A percentile compares a stretch with the other conserved stretches of the same genome.
phyloP scores from a whole-genome alignment of 2,329 filamentous ascomycete genomes.

The Aureobasidium lini region DNA sequence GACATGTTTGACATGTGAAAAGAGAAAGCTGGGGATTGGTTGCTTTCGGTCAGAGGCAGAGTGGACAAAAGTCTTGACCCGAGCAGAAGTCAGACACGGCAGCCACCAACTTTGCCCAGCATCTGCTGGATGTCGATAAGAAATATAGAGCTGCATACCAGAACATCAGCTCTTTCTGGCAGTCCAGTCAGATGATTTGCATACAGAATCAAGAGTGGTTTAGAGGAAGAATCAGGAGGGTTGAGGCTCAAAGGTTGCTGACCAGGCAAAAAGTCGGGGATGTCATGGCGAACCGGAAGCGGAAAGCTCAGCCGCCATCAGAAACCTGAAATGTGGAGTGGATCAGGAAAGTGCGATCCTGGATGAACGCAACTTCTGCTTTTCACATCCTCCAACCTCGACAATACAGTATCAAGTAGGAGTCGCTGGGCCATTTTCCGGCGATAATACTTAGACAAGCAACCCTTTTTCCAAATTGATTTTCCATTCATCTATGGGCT shows the following conservation, averaged over 20 bases:
- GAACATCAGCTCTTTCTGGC: background rate
- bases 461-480: background rate
- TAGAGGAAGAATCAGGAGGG: background rate
- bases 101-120: background rate
- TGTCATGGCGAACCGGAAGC: constrained; percentile 5
- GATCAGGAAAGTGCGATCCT: background rate
- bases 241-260: background rate
- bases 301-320: background rate
- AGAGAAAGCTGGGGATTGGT: background rate
- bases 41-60: background rate
- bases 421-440: constrained; percentile 5
- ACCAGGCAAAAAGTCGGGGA: background rate
- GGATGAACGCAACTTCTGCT: background rate
- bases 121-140: background rate
- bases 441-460: constrained; percentile 2
- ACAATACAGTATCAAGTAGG: background rate
- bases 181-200: no score
- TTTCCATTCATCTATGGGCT: constrained; percentile 10
- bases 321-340: constrained; percentile 4
- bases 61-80: background rate
- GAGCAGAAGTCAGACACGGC: background rate
- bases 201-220: no score
- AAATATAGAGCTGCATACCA: background rate
- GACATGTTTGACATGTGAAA: constrained; percentile 2
- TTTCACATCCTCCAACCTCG: background rate